Evolutionary conservation across 2,329 filamentous ascomycete species (phyloP).

Genomic region (Fusarium sp.): DNA sequence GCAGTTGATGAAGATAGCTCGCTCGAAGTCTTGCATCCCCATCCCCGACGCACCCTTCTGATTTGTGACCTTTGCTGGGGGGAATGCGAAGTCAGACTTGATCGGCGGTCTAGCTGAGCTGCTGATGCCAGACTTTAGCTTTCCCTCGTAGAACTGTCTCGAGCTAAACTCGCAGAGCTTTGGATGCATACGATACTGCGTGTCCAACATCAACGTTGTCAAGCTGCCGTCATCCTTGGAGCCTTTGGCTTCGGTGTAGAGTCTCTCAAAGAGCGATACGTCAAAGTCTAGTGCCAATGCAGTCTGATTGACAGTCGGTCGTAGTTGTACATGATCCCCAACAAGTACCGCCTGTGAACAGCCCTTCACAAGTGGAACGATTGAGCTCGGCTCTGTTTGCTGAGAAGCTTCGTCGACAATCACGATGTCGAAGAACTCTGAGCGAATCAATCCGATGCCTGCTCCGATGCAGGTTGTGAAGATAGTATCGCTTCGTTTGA

Average conservation of each 20-base stretch:
- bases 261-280: constrained; percentile 54
- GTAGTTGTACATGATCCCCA: constrained; percentile 57
- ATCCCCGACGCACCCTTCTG: fast-evolving
- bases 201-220: constrained; percentile 53
- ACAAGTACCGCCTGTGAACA: constrained; percentile 55
- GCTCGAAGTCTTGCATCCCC: not conserved
- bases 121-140: constrained; percentile 47
- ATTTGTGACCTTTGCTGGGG: not conserved
- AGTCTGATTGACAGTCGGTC: constrained; percentile 52
- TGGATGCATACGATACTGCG: constrained; percentile 56
- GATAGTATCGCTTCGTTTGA: constrained; percentile 50
- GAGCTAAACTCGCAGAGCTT: constrained; percentile 53
- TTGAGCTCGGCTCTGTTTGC: constrained; percentile 53
- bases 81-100: constrained; percentile 23
- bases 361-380: constrained; percentile 54
- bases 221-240: not conserved
- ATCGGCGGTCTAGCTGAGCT: constrained; percentile 32
- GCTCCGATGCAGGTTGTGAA: constrained; percentile 57
- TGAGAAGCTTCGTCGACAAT: constrained; percentile 59
- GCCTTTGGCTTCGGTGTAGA: constrained; percentile 42
- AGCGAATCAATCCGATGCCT: constrained; percentile 52
- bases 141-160: constrained; percentile 50
- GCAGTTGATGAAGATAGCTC: constrained; percentile 49
- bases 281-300: constrained; percentile 49
- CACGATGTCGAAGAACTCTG: constrained; percentile 50